These are phyloP conservation scores for Brassica incana DNA, from an alignment of 345 rosid genomes.

Conservation along the genomic window DNA sequence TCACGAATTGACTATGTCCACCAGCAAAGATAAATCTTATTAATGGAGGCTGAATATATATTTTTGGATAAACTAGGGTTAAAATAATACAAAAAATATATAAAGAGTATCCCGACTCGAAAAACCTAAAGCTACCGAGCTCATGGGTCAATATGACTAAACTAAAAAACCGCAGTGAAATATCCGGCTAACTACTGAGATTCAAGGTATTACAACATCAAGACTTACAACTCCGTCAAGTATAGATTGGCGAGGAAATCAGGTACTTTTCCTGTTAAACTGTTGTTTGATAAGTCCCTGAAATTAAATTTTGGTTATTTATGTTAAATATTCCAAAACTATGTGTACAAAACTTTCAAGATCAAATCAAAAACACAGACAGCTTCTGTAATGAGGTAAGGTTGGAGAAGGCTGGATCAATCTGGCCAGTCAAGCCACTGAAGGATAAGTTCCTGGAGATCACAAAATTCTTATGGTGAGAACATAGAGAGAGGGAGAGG, in stretches of 20 bases:
- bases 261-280: slow-evolving; percentile 47
- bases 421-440: slow-evolving; percentile 41
- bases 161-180: no score
- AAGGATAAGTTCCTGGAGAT: slow-evolving; percentile 40
- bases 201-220: background rate
- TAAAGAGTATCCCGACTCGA: no score
- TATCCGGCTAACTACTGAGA: background rate
- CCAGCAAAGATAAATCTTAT: background rate
- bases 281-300: slow-evolving; percentile 64
- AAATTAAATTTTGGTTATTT: background rate
- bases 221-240: slow-evolving; percentile 49
- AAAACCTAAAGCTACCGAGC: background rate
- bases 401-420: slow-evolving; percentile 35
- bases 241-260: slow-evolving; percentile 37
- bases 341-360: background rate
- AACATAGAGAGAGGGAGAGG: background rate
- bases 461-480: slow-evolving; percentile 4
- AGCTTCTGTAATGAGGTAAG: slow-evolving; percentile 38
- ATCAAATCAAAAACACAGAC: slow-evolving; percentile 34
- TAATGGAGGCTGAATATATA: no score
- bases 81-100: no score
- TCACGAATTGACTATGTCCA: no score
- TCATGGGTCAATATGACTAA: no score
- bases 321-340: background rate
- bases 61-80: no score